These are phyloP conservation scores for Yamadazyma phyllophila DNA, from an alignment of 805 yeast species.

Conservation along the genomic window DNA sequence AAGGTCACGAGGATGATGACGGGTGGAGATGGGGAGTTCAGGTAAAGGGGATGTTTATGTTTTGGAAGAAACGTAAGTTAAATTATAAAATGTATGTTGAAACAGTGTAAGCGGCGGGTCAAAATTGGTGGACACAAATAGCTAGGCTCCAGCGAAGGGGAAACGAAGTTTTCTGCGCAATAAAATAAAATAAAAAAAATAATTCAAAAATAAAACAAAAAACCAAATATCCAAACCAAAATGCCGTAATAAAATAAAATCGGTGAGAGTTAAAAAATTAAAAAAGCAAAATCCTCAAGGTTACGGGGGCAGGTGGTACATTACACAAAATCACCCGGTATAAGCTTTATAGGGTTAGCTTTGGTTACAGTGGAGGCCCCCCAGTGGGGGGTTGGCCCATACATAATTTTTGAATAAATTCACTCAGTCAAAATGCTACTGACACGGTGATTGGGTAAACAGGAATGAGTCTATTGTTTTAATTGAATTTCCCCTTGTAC, in stretches of 20 bases:
- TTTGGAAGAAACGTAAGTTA: background rate
- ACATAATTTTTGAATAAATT: background rate
- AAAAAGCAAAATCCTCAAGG: background rate
- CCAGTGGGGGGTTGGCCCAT: background rate
- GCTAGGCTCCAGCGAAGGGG: conserved; percentile 5
- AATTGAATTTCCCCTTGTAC: background rate
- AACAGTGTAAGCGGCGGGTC: background rate
- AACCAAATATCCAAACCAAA: background rate
- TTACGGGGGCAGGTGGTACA: background rate
- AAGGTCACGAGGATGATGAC: background rate
- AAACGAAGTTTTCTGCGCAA: conserved; percentile 9
- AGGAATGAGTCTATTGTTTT: background rate
- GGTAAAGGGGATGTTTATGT: too few relatives aligned
- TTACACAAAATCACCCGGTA: background rate
- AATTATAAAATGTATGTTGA: background rate
- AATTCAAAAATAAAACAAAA: background rate
- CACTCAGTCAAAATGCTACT: background rate
- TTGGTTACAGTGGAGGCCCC: background rate
- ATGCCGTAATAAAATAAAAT: background rate
- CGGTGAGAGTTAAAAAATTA: background rate
- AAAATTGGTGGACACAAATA: conserved; percentile 1
- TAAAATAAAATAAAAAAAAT: conserved; percentile 3
- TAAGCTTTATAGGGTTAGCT: background rate
- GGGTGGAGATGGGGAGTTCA: too few relatives aligned
- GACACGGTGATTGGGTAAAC: too few relatives aligned